These are phyloP conservation scores for Pseudoscleropodium purum DNA, from an alignment of 225 moss, liverwort and hornwort species.

Conservation along the genomic window DNA sequence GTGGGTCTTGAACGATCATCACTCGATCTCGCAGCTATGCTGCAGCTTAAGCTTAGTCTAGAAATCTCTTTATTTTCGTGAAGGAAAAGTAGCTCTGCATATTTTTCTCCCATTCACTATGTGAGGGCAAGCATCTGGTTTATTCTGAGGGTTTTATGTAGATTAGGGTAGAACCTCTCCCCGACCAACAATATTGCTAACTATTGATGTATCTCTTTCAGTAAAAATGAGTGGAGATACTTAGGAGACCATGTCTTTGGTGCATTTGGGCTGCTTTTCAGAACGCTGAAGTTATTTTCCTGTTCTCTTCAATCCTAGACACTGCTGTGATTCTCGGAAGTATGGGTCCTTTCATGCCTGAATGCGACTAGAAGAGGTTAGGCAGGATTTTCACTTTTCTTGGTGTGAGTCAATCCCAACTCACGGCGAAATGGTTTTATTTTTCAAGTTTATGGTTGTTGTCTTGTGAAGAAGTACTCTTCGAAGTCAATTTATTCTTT, in stretches of 20 bases:
- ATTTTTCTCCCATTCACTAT: not conserved
- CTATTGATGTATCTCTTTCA: not conserved
- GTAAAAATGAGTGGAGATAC: not conserved
- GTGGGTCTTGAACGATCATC: not conserved
- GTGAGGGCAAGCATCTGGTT: not conserved
- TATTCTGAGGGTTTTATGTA: not conserved
- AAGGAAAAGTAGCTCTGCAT: not conserved
- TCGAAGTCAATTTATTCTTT: not conserved
- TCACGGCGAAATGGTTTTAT: not conserved
- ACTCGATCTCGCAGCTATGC: not conserved
- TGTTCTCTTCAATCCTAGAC: not conserved
- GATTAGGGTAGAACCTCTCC: not conserved
- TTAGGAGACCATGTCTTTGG: not conserved
- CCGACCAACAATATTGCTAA: not conserved
- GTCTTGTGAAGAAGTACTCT: not conserved
- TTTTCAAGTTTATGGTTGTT: not conserved
- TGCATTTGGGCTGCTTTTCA: not conserved
- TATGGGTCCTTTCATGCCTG: not conserved
- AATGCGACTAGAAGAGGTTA: not conserved
- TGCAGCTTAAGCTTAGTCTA: not conserved
- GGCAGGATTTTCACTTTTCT: not conserved
- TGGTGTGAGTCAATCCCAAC: not conserved
- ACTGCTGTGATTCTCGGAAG: not conserved
- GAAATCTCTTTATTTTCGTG: not conserved
- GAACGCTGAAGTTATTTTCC: not conserved